Base-by-base conservation (phyloP, 2,329 filamentous ascomycete genomes). In the Microdochium bolleyi region DNA sequence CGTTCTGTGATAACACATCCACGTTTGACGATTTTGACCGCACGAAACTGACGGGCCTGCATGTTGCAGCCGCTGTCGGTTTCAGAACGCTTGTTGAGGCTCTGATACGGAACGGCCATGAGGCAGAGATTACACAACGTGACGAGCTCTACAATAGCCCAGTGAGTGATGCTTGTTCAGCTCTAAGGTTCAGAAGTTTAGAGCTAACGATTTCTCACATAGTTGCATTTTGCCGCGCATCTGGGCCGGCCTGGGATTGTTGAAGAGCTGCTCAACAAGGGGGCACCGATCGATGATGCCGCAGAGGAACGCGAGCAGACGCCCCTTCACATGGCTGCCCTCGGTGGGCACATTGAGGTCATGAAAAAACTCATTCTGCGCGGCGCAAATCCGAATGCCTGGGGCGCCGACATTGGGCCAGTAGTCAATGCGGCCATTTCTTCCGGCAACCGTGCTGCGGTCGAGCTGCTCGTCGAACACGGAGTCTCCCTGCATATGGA, bases 401-500 rank as follows among this genome's bases (percentile, higher is more conserved):
- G 53, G 48, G 60, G 57, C 7, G 50, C 55, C 1, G 59, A 58
- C 22, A 61, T 60, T 51, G 61, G 70, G 0, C 66, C 64, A 0
- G 70, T 73, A 0, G 64, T 74, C 16, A 73, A 71, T 38, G 65
- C 70, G 1, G 71, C 71, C 1, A 74, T 74, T 10, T 63, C 61
- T 10, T 73, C 70, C 1, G 71, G 71, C 3, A 73, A 72, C 16
- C 61, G 64, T 8, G 70, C 65, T 1, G 70, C 70, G 0, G 70
- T 73, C 1, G 66, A 67, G 52, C 57, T 74, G 22, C 61, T 74
- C 1, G 70, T 74, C 1, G 63, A 69, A 22, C 60, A 65, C 8
- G 63, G 68, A 16, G 70, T 71, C 4, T 66, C 67, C 3, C 58
- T 73, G 9, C 61, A 66, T 5, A 57, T 63, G 3, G 64, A 68